A percentile compares a stretch with the other conserved stretches of the same genome.
Conservation (phyloP, 768 basidiomycete genomes). For the Tricholoma sp. region DNA sequence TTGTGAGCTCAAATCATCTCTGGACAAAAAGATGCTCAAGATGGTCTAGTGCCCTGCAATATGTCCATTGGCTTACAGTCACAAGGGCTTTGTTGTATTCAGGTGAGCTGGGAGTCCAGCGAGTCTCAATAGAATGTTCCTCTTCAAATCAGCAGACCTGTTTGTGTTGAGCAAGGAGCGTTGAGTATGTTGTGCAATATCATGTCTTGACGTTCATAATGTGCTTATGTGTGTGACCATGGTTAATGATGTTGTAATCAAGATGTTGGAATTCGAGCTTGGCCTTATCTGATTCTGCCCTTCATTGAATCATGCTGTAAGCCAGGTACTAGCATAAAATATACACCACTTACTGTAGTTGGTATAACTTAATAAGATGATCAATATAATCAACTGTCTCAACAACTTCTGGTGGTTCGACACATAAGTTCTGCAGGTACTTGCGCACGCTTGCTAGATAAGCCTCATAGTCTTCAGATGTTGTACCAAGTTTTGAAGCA, state of each 20-base stretch:
- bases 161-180: conserved; percentile 9
- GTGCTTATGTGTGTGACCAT: conserved; percentile 13
- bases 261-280: background rate
- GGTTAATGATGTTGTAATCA: conserved; percentile 9
- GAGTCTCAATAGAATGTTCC: conserved; percentile 17
- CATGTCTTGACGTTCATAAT: conserved; percentile 18
- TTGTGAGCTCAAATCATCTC: conserved; percentile 32
- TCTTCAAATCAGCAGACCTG: too few relatives aligned
- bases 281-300: background rate
- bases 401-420: too few relatives aligned
- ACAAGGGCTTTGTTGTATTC: conserved; percentile 24
- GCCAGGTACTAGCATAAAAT: too few relatives aligned
- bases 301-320: background rate
- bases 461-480: too few relatives aligned
- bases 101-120: conserved; percentile 19
- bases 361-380: too few relatives aligned
- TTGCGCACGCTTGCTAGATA: too few relatives aligned
- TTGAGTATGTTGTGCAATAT: conserved; percentile 15
- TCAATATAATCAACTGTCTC: too few relatives aligned
- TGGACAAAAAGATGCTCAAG: conserved; percentile 29
- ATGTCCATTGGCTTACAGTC: conserved; percentile 14
- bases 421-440: too few relatives aligned
- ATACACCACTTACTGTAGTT: too few relatives aligned
- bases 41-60: conserved; percentile 23
- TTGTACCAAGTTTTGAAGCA: too few relatives aligned